Evolutionary conservation across 1,139 yeast species (phyloP).

Genomic region (Suhomyces coccinellae): DNA sequence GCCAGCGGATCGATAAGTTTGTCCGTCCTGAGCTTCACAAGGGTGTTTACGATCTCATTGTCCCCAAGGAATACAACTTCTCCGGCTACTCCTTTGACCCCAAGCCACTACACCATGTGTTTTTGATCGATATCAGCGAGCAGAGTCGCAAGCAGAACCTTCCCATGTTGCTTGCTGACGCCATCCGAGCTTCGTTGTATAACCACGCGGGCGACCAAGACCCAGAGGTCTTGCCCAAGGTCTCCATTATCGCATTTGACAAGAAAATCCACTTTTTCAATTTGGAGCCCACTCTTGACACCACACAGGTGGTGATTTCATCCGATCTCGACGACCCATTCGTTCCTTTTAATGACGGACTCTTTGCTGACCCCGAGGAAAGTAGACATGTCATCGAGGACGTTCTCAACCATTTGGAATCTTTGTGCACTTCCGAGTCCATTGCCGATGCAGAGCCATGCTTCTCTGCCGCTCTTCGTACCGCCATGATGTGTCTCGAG

Average conservation of each 20-base stretch:
- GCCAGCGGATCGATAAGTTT: slow-evolving; percentile 60
- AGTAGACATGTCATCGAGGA: slow-evolving; percentile 64
- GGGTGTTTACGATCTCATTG: slow-evolving; percentile 86
- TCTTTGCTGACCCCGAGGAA: slow-evolving; percentile 77
- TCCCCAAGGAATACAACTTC: slow-evolving; percentile 70
- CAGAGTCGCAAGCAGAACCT: slow-evolving; percentile 64
- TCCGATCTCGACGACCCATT: slow-evolving; percentile 80
- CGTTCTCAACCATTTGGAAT: slow-evolving; percentile 63
- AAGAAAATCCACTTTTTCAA: slow-evolving; percentile 74
- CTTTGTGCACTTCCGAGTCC: slow-evolving; percentile 36
- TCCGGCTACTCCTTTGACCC: slow-evolving; percentile 30
- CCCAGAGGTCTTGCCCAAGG: slow-evolving; percentile 27
- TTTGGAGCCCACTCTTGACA: slow-evolving; percentile 53
- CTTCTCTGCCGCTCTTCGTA: slow-evolving; percentile 75
- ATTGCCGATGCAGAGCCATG: slow-evolving; percentile 66
- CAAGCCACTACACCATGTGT: slow-evolving; percentile 64
- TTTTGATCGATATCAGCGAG: slow-evolving; percentile 72
- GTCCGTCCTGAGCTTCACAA: slow-evolving; percentile 73
- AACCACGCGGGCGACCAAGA: slow-evolving; percentile 17
- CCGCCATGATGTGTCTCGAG: slow-evolving; percentile 66
- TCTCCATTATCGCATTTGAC: slow-evolving; percentile 76
- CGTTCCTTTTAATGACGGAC: slow-evolving; percentile 74
- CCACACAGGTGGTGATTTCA: slow-evolving; percentile 65
- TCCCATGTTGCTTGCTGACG: slow-evolving; percentile 69
- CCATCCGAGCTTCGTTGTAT: slow-evolving; percentile 62